Conservation (phyloP, 106 monocot species). For the Gastrodia elata region DNA sequence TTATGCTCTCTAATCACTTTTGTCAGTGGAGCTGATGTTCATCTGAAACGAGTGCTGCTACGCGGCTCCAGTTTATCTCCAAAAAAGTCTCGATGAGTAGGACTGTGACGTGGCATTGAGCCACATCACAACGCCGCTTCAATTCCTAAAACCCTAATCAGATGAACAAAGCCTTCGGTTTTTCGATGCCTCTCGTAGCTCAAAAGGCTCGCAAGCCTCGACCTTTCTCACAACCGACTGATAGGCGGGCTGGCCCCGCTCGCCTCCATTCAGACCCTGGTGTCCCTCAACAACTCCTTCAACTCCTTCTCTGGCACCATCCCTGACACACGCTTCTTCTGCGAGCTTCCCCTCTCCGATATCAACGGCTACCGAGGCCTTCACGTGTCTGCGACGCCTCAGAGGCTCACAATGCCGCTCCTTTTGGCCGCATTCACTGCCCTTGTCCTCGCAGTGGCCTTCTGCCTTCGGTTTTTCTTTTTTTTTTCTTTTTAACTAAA, state of each 20-base stretch:
- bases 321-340: conserved; percentile 74
- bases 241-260: conserved; percentile 44
- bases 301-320: conserved; percentile 78
- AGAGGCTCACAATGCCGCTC: conserved; percentile 56
- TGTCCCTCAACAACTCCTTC: conserved; percentile 76
- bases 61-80: too few species aligned
- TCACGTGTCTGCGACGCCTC: conserved; percentile 13
- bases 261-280: conserved; percentile 51
- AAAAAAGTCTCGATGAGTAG: too few species aligned
- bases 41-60: too few species aligned
- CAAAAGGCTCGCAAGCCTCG: conserved; percentile 57
- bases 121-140: too few species aligned
- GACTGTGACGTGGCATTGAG: too few species aligned
- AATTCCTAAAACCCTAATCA: too few species aligned
- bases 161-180: too few species aligned
- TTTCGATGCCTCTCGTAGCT: conserved; percentile 58
- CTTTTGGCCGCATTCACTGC: conserved; percentile 40
- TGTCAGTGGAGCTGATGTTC: too few species aligned
- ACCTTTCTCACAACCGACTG: conserved; percentile 75
- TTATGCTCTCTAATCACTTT: too few species aligned
- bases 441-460: conserved; percentile 34
- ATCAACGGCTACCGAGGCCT: conserved; percentile 56
- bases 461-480: conserved; percentile 31
- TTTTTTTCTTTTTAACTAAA: too few species aligned
- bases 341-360: conserved; percentile 52